Evolutionary conservation across 176 grass and related monocot genomes (phyloP).

Genomic region (Metroxylon sagu): DNA sequence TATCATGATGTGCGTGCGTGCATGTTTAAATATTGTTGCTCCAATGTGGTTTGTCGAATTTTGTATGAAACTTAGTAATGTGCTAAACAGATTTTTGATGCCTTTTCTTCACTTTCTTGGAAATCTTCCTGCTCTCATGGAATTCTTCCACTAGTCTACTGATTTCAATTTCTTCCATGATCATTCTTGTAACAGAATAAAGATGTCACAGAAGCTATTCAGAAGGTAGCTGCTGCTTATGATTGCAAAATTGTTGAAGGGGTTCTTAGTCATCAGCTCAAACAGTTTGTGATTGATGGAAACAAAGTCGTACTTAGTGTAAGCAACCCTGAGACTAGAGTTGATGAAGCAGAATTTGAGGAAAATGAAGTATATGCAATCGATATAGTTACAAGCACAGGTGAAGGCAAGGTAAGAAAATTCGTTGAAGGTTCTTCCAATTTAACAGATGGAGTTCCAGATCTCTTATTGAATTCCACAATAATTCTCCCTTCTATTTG

Average conservation of each 20-base stretch:
- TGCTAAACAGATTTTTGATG: no score
- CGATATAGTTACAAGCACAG: conserved; percentile 90
- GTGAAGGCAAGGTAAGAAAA: conserved; percentile 78
- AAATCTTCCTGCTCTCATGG: no score
- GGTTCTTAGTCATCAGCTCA: conserved; percentile 95
- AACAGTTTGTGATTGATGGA: conserved; percentile 96
- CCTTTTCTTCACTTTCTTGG: no score
- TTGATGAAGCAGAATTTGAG: conserved; percentile 98
- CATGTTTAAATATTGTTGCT: no score
- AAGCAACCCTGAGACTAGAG: conserved; percentile 74
- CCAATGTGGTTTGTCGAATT: no score
- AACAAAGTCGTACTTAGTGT: conserved; percentile 92
- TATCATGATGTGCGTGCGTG: no score
- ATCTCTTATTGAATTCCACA: no score
- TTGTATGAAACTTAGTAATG: no score
- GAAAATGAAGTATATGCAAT: conserved; percentile 99
- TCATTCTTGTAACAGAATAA: conserved; percentile 48
- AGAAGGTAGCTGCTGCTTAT: conserved; percentile 92
- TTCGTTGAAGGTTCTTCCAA: no score
- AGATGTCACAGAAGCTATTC: conserved; percentile 92
- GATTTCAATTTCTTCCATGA: no score
- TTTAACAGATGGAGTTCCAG: no score
- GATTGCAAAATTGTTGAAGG: conserved; percentile 99
- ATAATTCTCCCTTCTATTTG: background rate
- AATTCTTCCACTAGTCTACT: no score